Evolutionary conservation across 2,329 filamentous ascomycete species (phyloP).

Genomic region (Corinectria fuckeliana): DNA sequence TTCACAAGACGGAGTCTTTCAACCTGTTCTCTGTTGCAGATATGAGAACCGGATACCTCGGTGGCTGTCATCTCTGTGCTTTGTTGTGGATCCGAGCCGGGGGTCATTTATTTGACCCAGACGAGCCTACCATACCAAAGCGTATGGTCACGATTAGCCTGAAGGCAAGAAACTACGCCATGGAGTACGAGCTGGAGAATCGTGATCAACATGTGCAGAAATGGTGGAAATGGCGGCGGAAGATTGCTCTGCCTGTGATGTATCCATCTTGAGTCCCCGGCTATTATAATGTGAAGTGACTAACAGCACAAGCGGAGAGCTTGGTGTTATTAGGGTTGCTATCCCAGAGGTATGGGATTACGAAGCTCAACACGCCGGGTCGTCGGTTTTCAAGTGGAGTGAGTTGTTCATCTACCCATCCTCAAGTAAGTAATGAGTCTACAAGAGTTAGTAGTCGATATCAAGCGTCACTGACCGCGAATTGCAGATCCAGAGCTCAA

Average conservation of each 20-base stretch:
- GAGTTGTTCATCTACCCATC: constrained; percentile 17
- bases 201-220: neutral
- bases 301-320: too few species aligned
- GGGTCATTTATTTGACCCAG: neutral
- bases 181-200: neutral
- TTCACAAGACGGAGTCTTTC: neutral
- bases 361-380: neutral
- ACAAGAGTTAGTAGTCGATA: neutral
- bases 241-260: neutral
- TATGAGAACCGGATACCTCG: constrained; percentile 2
- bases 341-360: too few species aligned
- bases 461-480: neutral
- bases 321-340: too few species aligned
- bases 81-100: constrained; percentile 3
- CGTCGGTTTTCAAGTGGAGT: neutral
- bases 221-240: neutral
- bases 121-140: neutral
- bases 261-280: neutral
- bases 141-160: neutral
- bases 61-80: constrained; percentile 7
- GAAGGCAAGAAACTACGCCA: neutral
- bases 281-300: too few species aligned
- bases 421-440: constrained; percentile 3
- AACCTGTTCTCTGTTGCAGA: neutral
- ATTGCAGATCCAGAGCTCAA: neutral